Conservation (phyloP, 495 filamentous ascomycete genomes). For the Xylaria castorea region DNA sequence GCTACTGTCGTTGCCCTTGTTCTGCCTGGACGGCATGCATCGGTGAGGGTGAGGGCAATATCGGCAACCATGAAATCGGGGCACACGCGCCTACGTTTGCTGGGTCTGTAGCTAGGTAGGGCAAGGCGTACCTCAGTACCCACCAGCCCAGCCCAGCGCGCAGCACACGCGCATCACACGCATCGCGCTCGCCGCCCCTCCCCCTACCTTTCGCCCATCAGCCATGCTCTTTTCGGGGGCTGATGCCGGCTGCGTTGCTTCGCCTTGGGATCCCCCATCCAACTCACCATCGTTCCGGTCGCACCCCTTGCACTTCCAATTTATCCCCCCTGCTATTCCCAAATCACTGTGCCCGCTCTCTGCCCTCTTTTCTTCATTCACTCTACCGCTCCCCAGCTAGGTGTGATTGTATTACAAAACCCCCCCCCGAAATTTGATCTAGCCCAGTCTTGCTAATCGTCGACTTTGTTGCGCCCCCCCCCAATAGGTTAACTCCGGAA, state of each 20-base stretch:
- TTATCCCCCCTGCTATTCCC: slow-evolving; percentile 34
- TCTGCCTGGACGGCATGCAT: slow-evolving; percentile 21
- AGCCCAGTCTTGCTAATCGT: slow-evolving; percentile 33
- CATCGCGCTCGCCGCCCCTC: slow-evolving; percentile 26
- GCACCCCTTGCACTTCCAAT: slow-evolving; percentile 34
- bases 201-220: not conserved
- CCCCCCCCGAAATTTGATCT: not conserved
- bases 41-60: slow-evolving; percentile 21
- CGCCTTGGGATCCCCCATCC: slow-evolving; percentile 40
- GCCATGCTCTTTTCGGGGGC: slow-evolving; percentile 33
- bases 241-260: slow-evolving; percentile 41
- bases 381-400: not conserved
- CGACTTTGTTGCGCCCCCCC: slow-evolving; percentile 35
- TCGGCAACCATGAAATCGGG: slow-evolving; percentile 11
- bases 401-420: not conserved
- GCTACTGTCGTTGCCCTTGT: not conserved
- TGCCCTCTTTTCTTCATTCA: not conserved
- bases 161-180: slow-evolving; percentile 31
- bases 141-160: slow-evolving; percentile 31
- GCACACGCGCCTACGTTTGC: slow-evolving; percentile 21
- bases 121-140: slow-evolving; percentile 34
- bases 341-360: slow-evolving; percentile 21
- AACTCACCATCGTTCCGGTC: slow-evolving; percentile 30
- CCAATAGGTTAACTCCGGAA: slow-evolving; percentile 57
- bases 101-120: slow-evolving; percentile 23